Base-by-base conservation (phyloP, 176 grass and related monocot genomes). In the Carex cristatella region DNA sequence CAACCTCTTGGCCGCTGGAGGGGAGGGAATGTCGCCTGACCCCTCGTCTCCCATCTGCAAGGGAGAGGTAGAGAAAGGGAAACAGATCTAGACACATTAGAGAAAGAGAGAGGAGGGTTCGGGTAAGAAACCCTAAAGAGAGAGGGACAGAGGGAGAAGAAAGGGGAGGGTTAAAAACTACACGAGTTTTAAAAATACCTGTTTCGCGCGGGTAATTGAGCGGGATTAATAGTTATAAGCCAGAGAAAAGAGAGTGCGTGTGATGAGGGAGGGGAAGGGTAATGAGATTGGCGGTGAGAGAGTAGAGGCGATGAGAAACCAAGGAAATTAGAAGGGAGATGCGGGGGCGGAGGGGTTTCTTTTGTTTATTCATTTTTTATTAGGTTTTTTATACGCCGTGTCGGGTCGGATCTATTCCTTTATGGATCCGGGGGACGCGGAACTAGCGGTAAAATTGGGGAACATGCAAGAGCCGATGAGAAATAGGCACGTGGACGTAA, bases 141-240 rank as follows among this genome's bases (percentile, higher is more conserved):
- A 71, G 69, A 82, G 61, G 81, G 83, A 85, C 81, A 16, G 75
- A 61, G 31, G 32, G 69, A 59, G 30, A 57, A 44, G 32, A 53
- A 27, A 57, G 11, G 16, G 65, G 58, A 58, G 32, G 62, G 59
- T 15, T 19, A 23, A 59, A 60, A 62, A 62, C 66, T 42, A 32
- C 31, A 72, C 71, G 88, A 69, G 64, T 60, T 60, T 99, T 92
- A 92, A 95, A 98, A 83, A 91, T 65, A 78, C 86, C 81, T 86
- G 65, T 85, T 94, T 89, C 85, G 91, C 91, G 94, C 89, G 79
- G 33, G 79, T 60, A 82, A 76, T 85, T 82, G 46, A 27, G 87
- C 82, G 87, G 81, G 73, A 85, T 94, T 57, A 93, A 91, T 93
- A 89, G 86, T 79, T 87, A 76, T 82, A 73, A 31, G 81, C 62